Conservation (phyloP, 257 asterid species). For the Forsythia viridissima region DNA sequence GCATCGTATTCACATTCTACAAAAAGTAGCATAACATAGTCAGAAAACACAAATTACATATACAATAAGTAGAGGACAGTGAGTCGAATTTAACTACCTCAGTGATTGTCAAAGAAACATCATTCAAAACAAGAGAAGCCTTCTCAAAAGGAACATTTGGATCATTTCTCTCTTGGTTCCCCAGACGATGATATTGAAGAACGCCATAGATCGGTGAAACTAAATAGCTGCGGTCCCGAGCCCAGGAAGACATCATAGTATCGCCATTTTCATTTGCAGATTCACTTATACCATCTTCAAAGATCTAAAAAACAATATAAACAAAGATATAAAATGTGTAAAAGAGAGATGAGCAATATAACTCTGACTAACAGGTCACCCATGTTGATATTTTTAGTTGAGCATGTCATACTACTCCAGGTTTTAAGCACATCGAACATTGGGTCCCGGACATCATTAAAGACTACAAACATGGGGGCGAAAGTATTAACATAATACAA, state of each 20-base stretch:
- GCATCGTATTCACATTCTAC: slow-evolving; percentile 15
- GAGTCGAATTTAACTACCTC: slow-evolving; percentile 60
- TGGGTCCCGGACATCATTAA: background rate
- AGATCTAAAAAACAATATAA: slow-evolving; percentile 50
- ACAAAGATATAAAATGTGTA: slow-evolving; percentile 8
- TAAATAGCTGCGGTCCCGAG: slow-evolving; percentile 64
- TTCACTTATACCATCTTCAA: slow-evolving; percentile 90
- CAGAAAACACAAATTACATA: slow-evolving; percentile 10
- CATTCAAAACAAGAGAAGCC: slow-evolving; percentile 76
- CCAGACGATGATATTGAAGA: slow-evolving; percentile 92
- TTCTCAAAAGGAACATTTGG: slow-evolving; percentile 81
- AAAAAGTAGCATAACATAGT: slow-evolving; percentile 5
- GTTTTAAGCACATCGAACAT: background rate
- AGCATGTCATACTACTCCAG: background rate
- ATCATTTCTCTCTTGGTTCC: slow-evolving; percentile 88
- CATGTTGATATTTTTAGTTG: background rate
- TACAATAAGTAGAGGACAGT: background rate
- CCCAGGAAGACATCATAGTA: slow-evolving; percentile 58
- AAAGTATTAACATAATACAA: slow-evolving; percentile 7
- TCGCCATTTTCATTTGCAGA: slow-evolving; percentile 53
- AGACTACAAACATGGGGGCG: background rate
- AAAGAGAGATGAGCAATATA: slow-evolving; percentile 15
- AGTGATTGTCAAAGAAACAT: slow-evolving; percentile 80
- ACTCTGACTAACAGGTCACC: slow-evolving; percentile 7
- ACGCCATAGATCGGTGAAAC: slow-evolving; percentile 95